A percentile compares a stretch with the other conserved stretches of the same genome.
phyloP scores from a whole-genome alignment of 2,329 filamentous ascomycete genomes.

The Ophiostoma perfectum region DNA sequence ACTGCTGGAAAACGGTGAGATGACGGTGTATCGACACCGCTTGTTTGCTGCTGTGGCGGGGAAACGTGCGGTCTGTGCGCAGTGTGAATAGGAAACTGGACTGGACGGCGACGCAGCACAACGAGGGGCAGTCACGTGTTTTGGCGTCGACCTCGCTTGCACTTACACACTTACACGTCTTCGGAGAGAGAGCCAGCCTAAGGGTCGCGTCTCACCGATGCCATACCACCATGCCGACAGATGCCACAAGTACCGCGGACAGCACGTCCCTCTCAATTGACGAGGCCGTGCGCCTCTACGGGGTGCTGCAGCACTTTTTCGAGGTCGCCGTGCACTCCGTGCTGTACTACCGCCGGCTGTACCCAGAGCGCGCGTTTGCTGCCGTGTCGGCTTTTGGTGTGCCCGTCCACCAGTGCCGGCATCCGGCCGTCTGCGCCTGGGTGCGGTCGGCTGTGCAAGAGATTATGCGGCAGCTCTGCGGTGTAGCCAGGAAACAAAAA shows the following conservation, averaged over 20 bases:
- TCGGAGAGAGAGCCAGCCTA: not conserved
- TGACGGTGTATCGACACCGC: slow-evolving; percentile 6
- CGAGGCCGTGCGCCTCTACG: slow-evolving; percentile 52
- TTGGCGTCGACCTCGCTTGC: slow-evolving; percentile 19
- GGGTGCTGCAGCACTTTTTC: slow-evolving; percentile 72
- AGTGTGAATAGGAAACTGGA: not conserved
- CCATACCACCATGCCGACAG: not conserved
- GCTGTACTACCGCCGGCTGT: slow-evolving; percentile 74
- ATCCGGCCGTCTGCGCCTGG: slow-evolving; percentile 81
- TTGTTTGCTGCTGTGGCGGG: slow-evolving; percentile 5
- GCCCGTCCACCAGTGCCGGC: slow-evolving; percentile 76
- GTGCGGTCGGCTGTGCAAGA: slow-evolving; percentile 73
- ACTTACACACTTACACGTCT: not conserved
- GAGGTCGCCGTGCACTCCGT: slow-evolving; percentile 80
- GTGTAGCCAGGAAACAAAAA: slow-evolving; percentile 27
- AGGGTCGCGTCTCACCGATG: not conserved
- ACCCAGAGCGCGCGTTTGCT: slow-evolving; percentile 72
- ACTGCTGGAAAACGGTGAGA: not conserved
- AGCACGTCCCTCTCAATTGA: slow-evolving; percentile 18
- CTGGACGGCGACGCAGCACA: not conserved
- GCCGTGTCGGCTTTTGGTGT: slow-evolving; percentile 76
- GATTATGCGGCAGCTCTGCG: slow-evolving; percentile 63
- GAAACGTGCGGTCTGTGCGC: slow-evolving; percentile 20
- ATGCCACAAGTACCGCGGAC: not conserved
- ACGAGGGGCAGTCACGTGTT: slow-evolving; percentile 23